phyloP scores from a whole-genome alignment of 2,329 filamentous ascomycete species.

The Ophiocordyceps camponoti-floridani region DNA sequence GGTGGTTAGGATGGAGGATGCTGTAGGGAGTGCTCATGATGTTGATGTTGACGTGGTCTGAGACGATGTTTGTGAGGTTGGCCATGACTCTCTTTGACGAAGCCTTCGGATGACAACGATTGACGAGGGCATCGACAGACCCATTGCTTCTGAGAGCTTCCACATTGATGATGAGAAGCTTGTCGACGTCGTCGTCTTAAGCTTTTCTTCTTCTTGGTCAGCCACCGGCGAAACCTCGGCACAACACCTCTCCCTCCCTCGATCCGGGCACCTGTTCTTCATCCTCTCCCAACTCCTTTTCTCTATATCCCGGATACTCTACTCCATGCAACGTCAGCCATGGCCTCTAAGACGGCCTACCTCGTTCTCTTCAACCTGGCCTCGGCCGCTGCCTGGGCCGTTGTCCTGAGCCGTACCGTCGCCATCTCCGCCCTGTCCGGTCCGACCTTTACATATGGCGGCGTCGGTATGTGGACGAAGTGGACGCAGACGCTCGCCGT shows the following conservation, averaged over 20 bases:
- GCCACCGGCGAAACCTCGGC: too few species aligned
- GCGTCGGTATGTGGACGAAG: constrained; percentile 49
- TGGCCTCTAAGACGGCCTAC: constrained; percentile 34
- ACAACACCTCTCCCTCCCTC: neutral
- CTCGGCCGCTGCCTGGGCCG: constrained; percentile 61
- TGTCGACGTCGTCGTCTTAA: neutral
- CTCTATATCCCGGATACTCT: neutral
- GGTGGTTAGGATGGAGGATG: neutral
- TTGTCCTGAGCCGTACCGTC: constrained; percentile 53
- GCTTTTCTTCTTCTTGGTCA: neutral
- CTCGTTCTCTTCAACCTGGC: constrained; percentile 72
- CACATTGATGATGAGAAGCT: too few species aligned
- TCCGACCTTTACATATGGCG: constrained; percentile 39
- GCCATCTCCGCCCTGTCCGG: constrained; percentile 33
- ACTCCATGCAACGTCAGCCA: neutral
- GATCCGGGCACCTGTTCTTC: neutral
- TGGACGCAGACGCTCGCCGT: constrained; percentile 71
- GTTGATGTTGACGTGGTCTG: neutral
- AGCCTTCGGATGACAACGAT: too few species aligned
- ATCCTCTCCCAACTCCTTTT: neutral
- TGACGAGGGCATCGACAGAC: too few species aligned
- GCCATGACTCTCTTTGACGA: too few species aligned
- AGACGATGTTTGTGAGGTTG: neutral
- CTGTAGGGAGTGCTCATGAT: neutral
- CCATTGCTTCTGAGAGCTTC: neutral